A percentile compares a stretch with the other conserved stretches of the same genome.
phyloP scores from a whole-genome alignment of 2,329 filamentous ascomycete species.

The Venturia nashicola region DNA sequence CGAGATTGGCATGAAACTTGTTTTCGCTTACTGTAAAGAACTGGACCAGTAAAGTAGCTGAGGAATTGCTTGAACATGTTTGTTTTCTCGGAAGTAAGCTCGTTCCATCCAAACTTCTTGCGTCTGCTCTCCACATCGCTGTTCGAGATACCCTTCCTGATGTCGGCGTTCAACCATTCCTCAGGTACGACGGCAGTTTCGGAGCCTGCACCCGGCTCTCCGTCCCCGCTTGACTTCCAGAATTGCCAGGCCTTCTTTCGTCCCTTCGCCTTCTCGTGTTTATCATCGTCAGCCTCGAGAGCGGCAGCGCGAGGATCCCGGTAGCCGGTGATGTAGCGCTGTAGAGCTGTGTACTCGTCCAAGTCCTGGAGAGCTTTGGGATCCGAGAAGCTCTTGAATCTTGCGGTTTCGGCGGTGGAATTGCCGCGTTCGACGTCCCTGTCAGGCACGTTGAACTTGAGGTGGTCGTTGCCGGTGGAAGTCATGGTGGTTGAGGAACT shows the following conservation, averaged over 20 bases:
- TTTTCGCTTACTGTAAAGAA: conserved; percentile 55
- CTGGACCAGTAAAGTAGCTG: conserved; percentile 62
- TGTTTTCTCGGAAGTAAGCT: conserved; percentile 61
- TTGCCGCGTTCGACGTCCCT: not conserved
- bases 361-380: conserved; percentile 19
- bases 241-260: conserved; percentile 42
- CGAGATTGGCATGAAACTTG: not conserved
- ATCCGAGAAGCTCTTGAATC: conserved; percentile 1
- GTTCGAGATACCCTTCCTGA: conserved; percentile 48
- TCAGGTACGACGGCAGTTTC: conserved; percentile 38
- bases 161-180: conserved; percentile 59
- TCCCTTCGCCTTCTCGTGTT: conserved; percentile 32
- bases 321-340: conserved; percentile 57
- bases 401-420: not conserved
- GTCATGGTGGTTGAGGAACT: not conserved
- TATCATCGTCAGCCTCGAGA: conserved; percentile 25
- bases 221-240: conserved; percentile 31
- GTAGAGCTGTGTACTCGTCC: conserved; percentile 54
- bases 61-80: conserved; percentile 66
- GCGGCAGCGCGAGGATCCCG: conserved; percentile 44
- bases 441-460: not conserved
- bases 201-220: conserved; percentile 21
- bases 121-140: conserved; percentile 51
- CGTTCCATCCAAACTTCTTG: conserved; percentile 58
- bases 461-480: not conserved